phyloP scores from a whole-genome alignment of 2,329 filamentous ascomycete genomes.

The Verticillium nubilum region DNA sequence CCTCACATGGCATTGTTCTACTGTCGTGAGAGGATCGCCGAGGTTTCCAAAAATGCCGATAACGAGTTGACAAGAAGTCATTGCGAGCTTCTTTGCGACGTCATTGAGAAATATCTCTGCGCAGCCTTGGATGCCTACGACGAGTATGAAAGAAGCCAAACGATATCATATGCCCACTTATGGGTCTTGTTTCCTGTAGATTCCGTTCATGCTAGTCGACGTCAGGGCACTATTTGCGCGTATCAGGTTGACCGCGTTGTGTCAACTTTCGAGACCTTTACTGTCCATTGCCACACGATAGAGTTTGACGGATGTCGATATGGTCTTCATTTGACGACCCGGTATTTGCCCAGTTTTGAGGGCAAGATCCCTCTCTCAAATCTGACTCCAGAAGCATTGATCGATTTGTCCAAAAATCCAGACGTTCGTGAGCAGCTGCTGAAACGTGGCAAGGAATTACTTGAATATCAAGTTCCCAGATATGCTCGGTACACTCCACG shows the following conservation, averaged over 20 bases:
- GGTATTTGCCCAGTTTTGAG: neutral
- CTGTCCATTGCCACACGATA: neutral
- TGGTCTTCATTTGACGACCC: neutral
- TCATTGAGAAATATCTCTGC: constrained; percentile 43
- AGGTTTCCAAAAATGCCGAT: neutral
- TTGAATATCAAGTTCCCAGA: neutral
- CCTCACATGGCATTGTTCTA: neutral
- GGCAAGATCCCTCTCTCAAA: neutral
- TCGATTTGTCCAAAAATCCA: neutral
- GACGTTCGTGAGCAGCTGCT: neutral
- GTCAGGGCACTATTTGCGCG: neutral
- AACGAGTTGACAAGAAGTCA: neutral
- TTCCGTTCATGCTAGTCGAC: neutral
- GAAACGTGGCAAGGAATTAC: neutral
- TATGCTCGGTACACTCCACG: neutral
- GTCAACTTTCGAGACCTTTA: neutral
- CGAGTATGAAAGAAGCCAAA: constrained; percentile 45
- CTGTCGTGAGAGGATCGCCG: neutral
- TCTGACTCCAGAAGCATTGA: neutral
- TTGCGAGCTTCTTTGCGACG: constrained; percentile 32
- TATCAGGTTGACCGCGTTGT: neutral
- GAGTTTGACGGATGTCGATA: neutral
- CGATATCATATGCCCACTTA: constrained; percentile 44
- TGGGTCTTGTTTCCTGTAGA: constrained; percentile 46
- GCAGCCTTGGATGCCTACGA: constrained; percentile 40